Evolutionary conservation across 768 basidiomycete species (phyloP).

Genomic region (Gyrodon lividus): DNA sequence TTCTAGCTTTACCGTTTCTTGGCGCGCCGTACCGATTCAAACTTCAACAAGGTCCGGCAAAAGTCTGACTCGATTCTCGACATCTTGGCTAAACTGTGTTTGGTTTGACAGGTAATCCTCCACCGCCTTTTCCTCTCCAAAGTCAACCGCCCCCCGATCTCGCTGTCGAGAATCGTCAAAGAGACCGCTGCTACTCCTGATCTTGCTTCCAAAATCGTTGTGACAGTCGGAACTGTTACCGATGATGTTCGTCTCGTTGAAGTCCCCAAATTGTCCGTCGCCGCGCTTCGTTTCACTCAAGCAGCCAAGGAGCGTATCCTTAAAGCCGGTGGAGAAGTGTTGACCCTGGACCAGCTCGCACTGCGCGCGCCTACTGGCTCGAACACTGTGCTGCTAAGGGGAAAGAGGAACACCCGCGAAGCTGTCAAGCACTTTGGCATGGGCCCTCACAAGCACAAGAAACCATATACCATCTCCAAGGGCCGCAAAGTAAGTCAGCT

Average conservation of each 20-base stretch:
- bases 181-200: conserved; percentile 70
- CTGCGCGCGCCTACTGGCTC: conserved; percentile 90
- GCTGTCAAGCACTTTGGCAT: conserved; percentile 98
- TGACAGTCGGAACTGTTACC: conserved; percentile 88
- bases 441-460: conserved; percentile 99
- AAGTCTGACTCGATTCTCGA: conserved; percentile 4
- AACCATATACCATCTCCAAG: conserved; percentile 93
- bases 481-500: conserved; percentile 76
- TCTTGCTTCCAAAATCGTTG: conserved; percentile 78
- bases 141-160: conserved; percentile 95
- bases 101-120: conserved; percentile 70
- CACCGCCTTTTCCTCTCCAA: conserved; percentile 96
- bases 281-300: conserved; percentile 93
- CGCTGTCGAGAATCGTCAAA: conserved; percentile 87
- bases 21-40: conserved; percentile 92
- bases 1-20: conserved; percentile 96
- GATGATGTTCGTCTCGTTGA: conserved; percentile 88
- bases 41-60: conserved; percentile 83
- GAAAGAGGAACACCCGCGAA: conserved; percentile 91
- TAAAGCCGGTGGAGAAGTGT: conserved; percentile 89
- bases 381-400: conserved; percentile 92
- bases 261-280: conserved; percentile 88
- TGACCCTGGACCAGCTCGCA: conserved; percentile 97
- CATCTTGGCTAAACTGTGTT: conserved; percentile 18
- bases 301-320: conserved; percentile 93